Conservation (phyloP, 2,329 filamentous ascomycete species). For the Emericellopsis atlantica region DNA sequence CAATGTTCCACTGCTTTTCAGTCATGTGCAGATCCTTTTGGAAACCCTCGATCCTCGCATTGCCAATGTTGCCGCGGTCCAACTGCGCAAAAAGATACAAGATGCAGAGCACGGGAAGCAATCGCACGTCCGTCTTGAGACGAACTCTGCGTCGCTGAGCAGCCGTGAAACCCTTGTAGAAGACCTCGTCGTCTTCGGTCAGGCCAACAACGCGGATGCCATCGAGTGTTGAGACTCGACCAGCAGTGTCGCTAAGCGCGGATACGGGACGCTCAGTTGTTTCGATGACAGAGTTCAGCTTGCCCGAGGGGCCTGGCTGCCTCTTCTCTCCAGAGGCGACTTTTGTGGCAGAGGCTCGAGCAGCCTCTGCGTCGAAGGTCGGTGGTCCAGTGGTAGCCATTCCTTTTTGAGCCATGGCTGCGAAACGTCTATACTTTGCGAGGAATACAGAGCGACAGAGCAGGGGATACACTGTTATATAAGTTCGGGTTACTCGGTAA, state of each 20-base stretch:
- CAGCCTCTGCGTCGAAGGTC: too few species aligned
- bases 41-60: conserved; percentile 52
- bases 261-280: too few species aligned
- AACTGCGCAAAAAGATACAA: conserved; percentile 60
- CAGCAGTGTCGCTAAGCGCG: not conserved
- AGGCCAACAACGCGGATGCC: not conserved
- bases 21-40: conserved; percentile 43
- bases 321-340: too few species aligned
- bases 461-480: too few species aligned
- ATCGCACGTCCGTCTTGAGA: conserved; percentile 30
- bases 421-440: too few species aligned
- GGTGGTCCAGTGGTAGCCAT: too few species aligned
- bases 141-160: conserved; percentile 25
- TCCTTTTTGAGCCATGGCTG: too few species aligned
- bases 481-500: too few species aligned
- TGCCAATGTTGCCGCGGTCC: conserved; percentile 53
- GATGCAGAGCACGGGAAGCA: conserved; percentile 50
- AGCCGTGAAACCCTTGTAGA: conserved; percentile 1
- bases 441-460: too few species aligned
- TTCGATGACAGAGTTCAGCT: too few species aligned
- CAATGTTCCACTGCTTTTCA: conserved; percentile 56
- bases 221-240: not conserved
- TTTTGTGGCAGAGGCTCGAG: too few species aligned
- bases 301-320: too few species aligned
- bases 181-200: not conserved